Evolutionary conservation across 306 rosid genomes (phyloP).

Genomic region (Coriaria nepalensis): DNA sequence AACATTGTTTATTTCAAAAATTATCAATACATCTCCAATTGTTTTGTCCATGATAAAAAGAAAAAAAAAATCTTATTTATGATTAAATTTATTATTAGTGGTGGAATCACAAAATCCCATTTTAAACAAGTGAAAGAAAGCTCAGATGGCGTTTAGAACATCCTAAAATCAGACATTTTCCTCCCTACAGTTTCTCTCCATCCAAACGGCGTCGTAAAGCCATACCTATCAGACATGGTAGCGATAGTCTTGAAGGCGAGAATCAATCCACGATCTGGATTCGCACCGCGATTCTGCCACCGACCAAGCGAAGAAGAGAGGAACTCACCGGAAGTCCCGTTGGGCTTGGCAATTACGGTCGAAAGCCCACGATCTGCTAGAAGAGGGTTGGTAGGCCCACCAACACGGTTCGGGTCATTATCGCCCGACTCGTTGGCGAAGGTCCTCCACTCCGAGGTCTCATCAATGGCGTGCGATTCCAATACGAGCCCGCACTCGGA

Average conservation of each 20-base stretch:
- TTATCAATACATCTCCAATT: conserved; percentile 1
- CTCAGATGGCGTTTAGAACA: not conserved
- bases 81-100: too few species aligned
- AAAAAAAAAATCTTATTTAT: too few species aligned
- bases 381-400: conserved; percentile 80
- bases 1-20: conserved; percentile 8
- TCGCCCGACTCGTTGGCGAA: conserved; percentile 95
- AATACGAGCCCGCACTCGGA: conserved; percentile 90
- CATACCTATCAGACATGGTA: conserved; percentile 86
- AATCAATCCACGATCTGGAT: conserved; percentile 81
- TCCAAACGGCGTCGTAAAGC: not conserved
- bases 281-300: conserved; percentile 96
- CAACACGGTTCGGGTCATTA: conserved; percentile 92
- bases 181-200: conserved; percentile 3
- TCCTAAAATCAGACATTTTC: not conserved
- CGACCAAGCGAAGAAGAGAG: conserved; percentile 77
- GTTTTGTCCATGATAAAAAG: too few species aligned
- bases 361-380: conserved; percentile 80
- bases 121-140: not conserved
- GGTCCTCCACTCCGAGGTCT: conserved; percentile 85
- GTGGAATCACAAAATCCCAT: too few species aligned
- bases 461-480: conserved; percentile 91
- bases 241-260: conserved; percentile 84
- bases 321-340: conserved; percentile 70
- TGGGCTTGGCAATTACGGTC: conserved; percentile 80